phyloP scores from a whole-genome alignment of 805 yeast genomes.

The Saccharomycopsis microspora region DNA sequence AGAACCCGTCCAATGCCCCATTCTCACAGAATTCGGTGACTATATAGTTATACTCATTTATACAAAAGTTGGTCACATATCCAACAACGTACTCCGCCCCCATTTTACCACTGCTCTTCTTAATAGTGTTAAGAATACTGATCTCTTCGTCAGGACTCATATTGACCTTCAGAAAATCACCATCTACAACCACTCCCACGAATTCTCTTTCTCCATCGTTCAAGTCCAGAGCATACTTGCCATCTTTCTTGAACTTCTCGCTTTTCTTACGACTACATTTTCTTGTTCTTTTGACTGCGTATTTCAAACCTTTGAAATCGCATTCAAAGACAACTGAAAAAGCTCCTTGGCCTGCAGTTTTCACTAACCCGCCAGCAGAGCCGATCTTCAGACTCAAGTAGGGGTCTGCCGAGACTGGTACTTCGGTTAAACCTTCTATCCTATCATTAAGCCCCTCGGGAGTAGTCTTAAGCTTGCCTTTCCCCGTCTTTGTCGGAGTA shows the following conservation, averaged over 20 bases:
- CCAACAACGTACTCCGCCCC: conserved; percentile 15
- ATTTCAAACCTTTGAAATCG: conserved; percentile 44
- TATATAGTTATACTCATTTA: conserved; percentile 36
- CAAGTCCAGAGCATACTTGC: conserved; percentile 6
- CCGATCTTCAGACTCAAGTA: conserved; percentile 7
- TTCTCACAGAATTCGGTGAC: conserved; percentile 96
- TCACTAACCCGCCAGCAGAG: conserved; percentile 26
- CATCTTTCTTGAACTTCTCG: conserved; percentile 1
- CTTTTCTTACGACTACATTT: conserved; percentile 17
- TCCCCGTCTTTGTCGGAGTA: no score
- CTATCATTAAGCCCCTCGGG: no score
- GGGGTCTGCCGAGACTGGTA: conserved; percentile 2
- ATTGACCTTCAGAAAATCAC: conserved; percentile 1
- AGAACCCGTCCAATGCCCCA: conserved; percentile 75
- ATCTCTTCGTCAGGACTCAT: conserved; percentile 21
- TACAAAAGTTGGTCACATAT: conserved; percentile 12
- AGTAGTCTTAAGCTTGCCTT: no score
- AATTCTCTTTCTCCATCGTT: conserved; percentile 7
- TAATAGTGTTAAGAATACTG: conserved; percentile 26
- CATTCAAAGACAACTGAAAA: conserved; percentile 85
- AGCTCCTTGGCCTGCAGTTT: conserved; percentile 72
- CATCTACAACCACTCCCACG: conserved; percentile 1
- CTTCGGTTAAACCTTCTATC: not conserved
- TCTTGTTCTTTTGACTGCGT: conserved; percentile 83
- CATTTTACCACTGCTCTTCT: conserved; percentile 3